Evolutionary conservation across 495 filamentous ascomycete species (phyloP).

Genomic region (Tricharina praecox): DNA sequence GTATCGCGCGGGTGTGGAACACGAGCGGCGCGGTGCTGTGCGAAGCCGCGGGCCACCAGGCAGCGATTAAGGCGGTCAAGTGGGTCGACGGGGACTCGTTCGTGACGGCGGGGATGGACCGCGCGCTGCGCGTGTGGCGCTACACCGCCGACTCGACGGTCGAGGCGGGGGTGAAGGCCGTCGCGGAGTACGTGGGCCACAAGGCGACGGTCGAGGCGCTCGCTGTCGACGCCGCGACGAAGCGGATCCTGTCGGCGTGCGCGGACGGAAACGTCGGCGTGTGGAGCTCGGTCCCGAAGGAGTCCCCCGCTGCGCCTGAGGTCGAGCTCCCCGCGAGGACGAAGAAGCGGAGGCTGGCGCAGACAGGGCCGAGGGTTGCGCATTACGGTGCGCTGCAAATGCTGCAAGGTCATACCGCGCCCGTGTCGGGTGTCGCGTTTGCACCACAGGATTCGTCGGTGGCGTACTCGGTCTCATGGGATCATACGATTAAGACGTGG

Average conservation of each 20-base stretch:
- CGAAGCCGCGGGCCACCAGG: slow-evolving; percentile 59
- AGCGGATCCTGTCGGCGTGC: slow-evolving; percentile 66
- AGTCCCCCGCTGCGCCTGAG: slow-evolving; percentile 51
- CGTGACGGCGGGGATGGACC: slow-evolving; percentile 66
- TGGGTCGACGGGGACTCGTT: slow-evolving; percentile 31
- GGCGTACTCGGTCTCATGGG: slow-evolving; percentile 73
- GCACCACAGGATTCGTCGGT: slow-evolving; percentile 69
- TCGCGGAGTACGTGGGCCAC: slow-evolving; percentile 78
- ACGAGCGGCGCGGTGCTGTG: slow-evolving; percentile 61
- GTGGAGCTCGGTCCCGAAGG: slow-evolving; percentile 63
- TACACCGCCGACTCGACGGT: slow-evolving; percentile 56
- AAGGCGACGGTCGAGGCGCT: slow-evolving; percentile 54
- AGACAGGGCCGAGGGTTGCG: slow-evolving; percentile 26
- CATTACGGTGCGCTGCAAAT: slow-evolving; percentile 66
- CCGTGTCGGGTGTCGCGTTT: slow-evolving; percentile 63
- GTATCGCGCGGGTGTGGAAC: slow-evolving; percentile 73
- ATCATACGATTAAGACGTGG: slow-evolving; percentile 79
- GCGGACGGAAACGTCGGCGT: slow-evolving; percentile 63
- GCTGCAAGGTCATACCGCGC: slow-evolving; percentile 50
- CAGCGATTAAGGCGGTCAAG: slow-evolving; percentile 60
- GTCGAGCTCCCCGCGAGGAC: slow-evolving; percentile 45
- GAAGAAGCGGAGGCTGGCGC: slow-evolving; percentile 58
- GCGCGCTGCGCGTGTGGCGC: slow-evolving; percentile 73
- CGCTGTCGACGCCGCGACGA: slow-evolving; percentile 56
- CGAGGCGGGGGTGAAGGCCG: slow-evolving; percentile 33